Percentiles rank a stretch among this genome's conserved stretches.
phyloP scores from a whole-genome alignment of 2,329 filamentous ascomycete species.

The Cylindrodendrum hubeiense region DNA sequence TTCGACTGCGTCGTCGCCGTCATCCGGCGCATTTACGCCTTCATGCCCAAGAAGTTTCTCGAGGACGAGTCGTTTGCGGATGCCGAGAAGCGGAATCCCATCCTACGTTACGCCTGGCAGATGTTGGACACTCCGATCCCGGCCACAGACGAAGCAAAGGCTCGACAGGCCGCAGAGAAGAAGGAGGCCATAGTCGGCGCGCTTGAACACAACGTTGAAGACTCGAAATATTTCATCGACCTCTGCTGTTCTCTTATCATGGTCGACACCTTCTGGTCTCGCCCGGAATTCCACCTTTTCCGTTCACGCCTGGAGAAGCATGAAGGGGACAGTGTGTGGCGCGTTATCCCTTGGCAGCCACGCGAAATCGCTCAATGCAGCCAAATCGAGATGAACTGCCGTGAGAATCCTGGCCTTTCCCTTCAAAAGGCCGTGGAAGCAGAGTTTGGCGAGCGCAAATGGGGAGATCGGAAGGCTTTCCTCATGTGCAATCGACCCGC shows the following conservation, averaged over 20 bases:
- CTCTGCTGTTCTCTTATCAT: background rate
- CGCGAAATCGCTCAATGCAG: background rate
- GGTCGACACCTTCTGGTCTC: background rate
- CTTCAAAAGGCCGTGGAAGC: background rate
- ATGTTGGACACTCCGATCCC: background rate
- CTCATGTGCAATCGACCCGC: background rate
- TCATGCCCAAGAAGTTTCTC: background rate
- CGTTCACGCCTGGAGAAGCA: background rate
- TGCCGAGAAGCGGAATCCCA: background rate
- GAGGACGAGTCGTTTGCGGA: background rate
- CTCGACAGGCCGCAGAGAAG: background rate
- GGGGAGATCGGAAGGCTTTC: background rate
- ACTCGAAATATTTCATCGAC: background rate
- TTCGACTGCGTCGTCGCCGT: background rate
- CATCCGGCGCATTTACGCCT: background rate
- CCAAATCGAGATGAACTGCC: background rate
- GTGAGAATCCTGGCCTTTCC: background rate
- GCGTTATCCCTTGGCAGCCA: background rate
- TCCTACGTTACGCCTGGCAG: background rate
- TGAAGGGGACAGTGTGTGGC: background rate
- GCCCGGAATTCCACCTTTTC: background rate
- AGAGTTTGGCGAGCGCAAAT: background rate
- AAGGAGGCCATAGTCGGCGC: background rate
- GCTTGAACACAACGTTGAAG: background rate
- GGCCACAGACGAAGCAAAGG: background rate